Evolutionary conservation across 2,329 filamentous ascomycete species (phyloP), one percentile per base, ranked within the genome.

Genomic region (Fusarium cyanostomum): DNA sequence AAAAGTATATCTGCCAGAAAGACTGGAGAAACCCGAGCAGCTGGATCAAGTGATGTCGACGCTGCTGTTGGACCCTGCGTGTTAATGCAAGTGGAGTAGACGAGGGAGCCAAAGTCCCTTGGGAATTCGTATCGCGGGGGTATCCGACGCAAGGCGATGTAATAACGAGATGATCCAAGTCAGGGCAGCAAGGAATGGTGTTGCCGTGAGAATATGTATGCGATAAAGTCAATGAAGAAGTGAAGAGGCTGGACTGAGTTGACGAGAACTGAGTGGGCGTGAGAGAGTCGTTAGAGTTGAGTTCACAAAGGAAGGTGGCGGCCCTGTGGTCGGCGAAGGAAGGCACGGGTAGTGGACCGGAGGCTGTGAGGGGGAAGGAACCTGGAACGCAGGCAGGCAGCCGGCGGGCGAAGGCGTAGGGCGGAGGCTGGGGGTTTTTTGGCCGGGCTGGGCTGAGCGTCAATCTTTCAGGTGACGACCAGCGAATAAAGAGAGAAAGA

Each of bases 31-130:
- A 53, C 52, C 45, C 39, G 37, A 45, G 48, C 43, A 50, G 43
- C 28, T 45, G 33, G 58, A 62, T 31, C 50, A 51, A 51, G 37
- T 55, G 50, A 58, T 62, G 52, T 52, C 49, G 60, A 45, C 52
- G 34, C 56, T 59, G 52, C 52, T 68, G 49, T 51, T 38, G 54
- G 59, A 66, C 65, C 57, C 64, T 61, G 68, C 34, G 53, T 66
- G 54, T 66, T 59, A 61, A 69, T 67, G 68, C 64, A 56, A 54
- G 68, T 71, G 68, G 68, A 67, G 62, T 55, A 68, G 41, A 50
- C 49, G 49, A 56, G 52, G 35, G 46, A 48, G 34, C 46, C 41
- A 66, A 56, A 66, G 46, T 50, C 59, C 62, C 46, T 66, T 35
- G 33, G 26, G 49, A 42, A 48, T 41, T 52, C 41, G 50, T 57